Percentiles rank a stretch among this genome's conserved stretches.
These are phyloP conservation scores for Penicillium tannophilum DNA, from an alignment of 495 filamentous ascomycete genomes.

Conservation along the genomic window DNA sequence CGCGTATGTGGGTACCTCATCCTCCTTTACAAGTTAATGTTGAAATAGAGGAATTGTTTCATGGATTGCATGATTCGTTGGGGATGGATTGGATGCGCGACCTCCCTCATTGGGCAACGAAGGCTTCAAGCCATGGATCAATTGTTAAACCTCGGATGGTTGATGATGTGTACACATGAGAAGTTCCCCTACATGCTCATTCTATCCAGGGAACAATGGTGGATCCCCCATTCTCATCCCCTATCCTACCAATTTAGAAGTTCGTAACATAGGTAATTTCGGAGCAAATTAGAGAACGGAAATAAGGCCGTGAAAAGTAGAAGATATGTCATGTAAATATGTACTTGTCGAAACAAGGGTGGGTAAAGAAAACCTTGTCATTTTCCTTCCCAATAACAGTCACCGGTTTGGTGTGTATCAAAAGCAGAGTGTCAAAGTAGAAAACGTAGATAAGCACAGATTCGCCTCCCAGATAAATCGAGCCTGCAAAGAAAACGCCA, in stretches of 20 bases:
- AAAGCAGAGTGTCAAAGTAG: slow-evolving; percentile 14
- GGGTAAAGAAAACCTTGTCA: slow-evolving; percentile 1
- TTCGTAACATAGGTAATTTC: background rate
- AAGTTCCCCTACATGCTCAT: slow-evolving; percentile 4
- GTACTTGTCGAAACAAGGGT: slow-evolving; percentile 26
- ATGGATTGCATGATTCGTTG: background rate
- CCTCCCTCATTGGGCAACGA: background rate
- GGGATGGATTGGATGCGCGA: background rate
- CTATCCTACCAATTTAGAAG: background rate
- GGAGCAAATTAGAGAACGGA: background rate
- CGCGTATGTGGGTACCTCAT: slow-evolving; percentile 3
- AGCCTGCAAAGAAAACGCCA: slow-evolving; percentile 30
- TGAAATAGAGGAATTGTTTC: background rate
- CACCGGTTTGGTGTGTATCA: slow-evolving; percentile 11
- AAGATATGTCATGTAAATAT: slow-evolving; percentile 28
- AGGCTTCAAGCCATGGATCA: background rate
- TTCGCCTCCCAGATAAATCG: slow-evolving; percentile 29
- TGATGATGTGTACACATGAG: slow-evolving; percentile 16
- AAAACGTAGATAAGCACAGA: slow-evolving; percentile 20
- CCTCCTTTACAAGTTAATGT: background rate
- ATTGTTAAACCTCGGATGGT: background rate
- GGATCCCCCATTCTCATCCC: slow-evolving; percentile 1
- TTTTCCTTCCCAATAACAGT: background rate
- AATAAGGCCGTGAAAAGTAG: background rate
- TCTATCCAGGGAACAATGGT: slow-evolving; percentile 5